A percentile compares a stretch with the other conserved stretches of the same genome.
Evolutionary conservation across 371 early-diverging fungal species (phyloP).

Genomic region (Mucor irregularis): DNA sequence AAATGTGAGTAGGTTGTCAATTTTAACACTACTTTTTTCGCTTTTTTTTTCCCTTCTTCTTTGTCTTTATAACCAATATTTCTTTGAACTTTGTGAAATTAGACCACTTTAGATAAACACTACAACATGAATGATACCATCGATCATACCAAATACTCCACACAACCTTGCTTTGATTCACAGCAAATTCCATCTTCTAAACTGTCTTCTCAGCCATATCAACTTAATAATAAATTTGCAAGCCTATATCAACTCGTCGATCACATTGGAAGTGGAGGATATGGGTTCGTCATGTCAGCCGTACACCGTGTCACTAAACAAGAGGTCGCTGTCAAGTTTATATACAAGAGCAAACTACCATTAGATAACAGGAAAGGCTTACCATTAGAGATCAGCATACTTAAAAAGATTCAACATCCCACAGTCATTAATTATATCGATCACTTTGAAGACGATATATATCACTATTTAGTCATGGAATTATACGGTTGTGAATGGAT

Average conservation of each 20-base stretch:
- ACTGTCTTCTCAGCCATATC: too few relatives aligned
- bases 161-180: too few relatives aligned
- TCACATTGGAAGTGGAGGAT: slow-evolving; percentile 70
- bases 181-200: too few relatives aligned
- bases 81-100: too few relatives aligned
- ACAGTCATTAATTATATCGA: slow-evolving; percentile 30
- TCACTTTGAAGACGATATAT: slow-evolving; percentile 20
- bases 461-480: slow-evolving; percentile 33
- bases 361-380: slow-evolving; percentile 6
- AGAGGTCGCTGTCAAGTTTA: slow-evolving; percentile 75
- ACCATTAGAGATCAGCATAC: slow-evolving; percentile 17
- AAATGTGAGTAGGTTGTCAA: neutral
- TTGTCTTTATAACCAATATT: neutral
- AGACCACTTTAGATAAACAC: too few relatives aligned
- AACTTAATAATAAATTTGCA: neutral
- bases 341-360: slow-evolving; percentile 57
- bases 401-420: slow-evolving; percentile 23
- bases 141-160: too few relatives aligned
- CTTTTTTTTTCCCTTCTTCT: neutral
- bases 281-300: slow-evolving; percentile 67
- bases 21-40: neutral
- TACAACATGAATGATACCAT: neutral
- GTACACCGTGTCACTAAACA: slow-evolving; percentile 32
- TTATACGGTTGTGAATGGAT: slow-evolving; percentile 37
- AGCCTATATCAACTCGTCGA: slow-evolving; percentile 16